Evolutionary conservation across 2,329 filamentous ascomycete genomes (phyloP), one percentile per base, ranked within the genome.

Genomic region (Talaromyces sp.): DNA sequence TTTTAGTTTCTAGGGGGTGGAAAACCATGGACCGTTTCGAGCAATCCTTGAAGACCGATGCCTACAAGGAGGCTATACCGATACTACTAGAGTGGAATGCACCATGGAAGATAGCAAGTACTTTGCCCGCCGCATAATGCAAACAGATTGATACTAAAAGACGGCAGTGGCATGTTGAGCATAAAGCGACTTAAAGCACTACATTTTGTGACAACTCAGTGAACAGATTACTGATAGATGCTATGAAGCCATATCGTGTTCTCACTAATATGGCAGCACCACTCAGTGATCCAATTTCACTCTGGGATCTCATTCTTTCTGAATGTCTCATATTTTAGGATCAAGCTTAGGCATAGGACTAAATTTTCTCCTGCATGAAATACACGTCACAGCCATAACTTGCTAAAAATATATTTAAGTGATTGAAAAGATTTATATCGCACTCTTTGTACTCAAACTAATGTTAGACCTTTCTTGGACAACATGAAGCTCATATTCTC

Each of bases 11-110:
- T 13, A 58, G 54, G 31, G 54, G 54, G 31, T 58, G 54, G 54
- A 25, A n/a, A 13, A 39, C 33, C 22, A 58, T 58, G 54, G 54
- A 58, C 31, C 54, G 19, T 58, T 58, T 58, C 54, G 54, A 58
- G 54, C 54, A 58, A 33, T 58, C 54, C 15, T 1, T 58, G 54
- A 41, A 58, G 54, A 58, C 54, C 17, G 54, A 58, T 27, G 54
- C 54, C 31, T 58, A 58, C 9, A 27, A 58, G 33, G 41, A 58
- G 35, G 54, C 54, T 17, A 58, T 58, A 37, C 54, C 54, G 19
- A 58, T 58, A 37, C 54, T 58, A 4, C 31, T 58, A n/a, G 54
- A n/a, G 31, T 58, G 54, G 54, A 58, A 58, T 6, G 39, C 39
- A 43, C 39, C 39, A 17, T 43, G 17, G 17, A 43, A 43, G 39